A percentile compares a stretch with the other conserved stretches of the same genome.
phyloP scores from a whole-genome alignment of 176 grass and related monocot species.

The Paspalum notatum region DNA sequence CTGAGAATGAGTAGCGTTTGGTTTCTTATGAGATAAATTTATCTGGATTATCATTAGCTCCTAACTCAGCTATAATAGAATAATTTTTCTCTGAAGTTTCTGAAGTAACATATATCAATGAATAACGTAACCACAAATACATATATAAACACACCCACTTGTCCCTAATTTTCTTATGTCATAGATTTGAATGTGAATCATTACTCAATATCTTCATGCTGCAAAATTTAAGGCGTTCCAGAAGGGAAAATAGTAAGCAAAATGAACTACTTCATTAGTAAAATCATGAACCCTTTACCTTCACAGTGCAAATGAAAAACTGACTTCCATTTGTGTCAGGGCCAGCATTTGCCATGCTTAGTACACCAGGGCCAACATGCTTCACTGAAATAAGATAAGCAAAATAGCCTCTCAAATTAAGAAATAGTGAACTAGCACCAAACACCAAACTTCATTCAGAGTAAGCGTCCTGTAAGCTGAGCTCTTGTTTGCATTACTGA shows the following conservation, averaged over 20 bases:
- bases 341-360: slow-evolving; percentile 81
- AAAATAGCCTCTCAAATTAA: slow-evolving; percentile 16
- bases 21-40: too few species aligned
- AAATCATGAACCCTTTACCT: slow-evolving; percentile 46
- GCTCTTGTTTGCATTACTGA: neutral
- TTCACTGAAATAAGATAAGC: slow-evolving; percentile 57
- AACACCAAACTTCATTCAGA: slow-evolving; percentile 8
- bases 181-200: neutral
- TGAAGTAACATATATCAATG: neutral
- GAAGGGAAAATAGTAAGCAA: neutral
- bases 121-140: neutral
- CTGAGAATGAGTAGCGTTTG: too few species aligned
- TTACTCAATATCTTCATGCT: neutral
- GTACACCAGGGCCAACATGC: slow-evolving; percentile 63
- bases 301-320: slow-evolving; percentile 73
- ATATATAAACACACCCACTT: neutral
- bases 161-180: neutral
- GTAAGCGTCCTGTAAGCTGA: neutral
- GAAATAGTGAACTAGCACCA: slow-evolving; percentile 19
- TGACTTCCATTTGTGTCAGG: slow-evolving; percentile 73
- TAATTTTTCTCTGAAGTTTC: neutral
- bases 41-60: too few species aligned
- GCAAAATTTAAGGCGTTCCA: neutral
- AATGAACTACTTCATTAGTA: neutral
- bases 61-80: slow-evolving; percentile 9